Evolutionary conservation across 495 filamentous ascomycete genomes (phyloP), one percentile per base, ranked within the genome.

Genomic region (Penicillium arizonense): DNA sequence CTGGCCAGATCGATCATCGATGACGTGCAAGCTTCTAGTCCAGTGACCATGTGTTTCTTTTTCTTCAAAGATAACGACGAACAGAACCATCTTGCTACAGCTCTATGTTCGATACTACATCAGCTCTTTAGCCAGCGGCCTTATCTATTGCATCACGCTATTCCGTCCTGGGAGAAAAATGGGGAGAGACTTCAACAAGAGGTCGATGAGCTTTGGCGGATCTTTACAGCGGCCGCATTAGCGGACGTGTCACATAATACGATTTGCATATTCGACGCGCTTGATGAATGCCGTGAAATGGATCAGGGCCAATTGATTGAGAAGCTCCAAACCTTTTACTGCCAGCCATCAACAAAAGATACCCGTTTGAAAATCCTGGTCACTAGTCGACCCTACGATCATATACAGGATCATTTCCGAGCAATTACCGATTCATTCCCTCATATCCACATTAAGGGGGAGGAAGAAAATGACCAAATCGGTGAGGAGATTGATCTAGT

Each of bases 351-450:
- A 12, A 43, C 9, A 30, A 18, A 59, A 26, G 40, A 39, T 14
- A 48, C 34, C 41, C 52, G 40, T 47, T 45, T 77, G 8, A 77
- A 75, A 54, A 71, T 77, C 33, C 53, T 77, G 0, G 52, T 77
- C 5, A 78, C 73, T 1, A 76, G 76, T 57, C 74, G 70, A 13
- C 74, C 72, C n/a, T 77, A 74, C 45, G 49, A 45, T n/a, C 14
- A 67, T 21, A 77, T 81, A 6, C 40, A 61, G 28, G n/a, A 34
- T 14, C 11, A 41, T 4, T 74, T 71, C 12, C 32, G 13, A 55
- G 0, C 24, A 32, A 24, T 59, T 54, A 44, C 57, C 12, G 20
- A 58, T 12, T 35, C 33, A 21, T 64, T 59, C n/a, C 64, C 5
- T 7, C 14, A 39, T 39, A 11, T 39, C 4, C 37, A 39, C 4